Evolutionary conservation across 257 asterid genomes (phyloP), one percentile per base, ranked within the genome.

Genomic region (Eucommia ulmoides): DNA sequence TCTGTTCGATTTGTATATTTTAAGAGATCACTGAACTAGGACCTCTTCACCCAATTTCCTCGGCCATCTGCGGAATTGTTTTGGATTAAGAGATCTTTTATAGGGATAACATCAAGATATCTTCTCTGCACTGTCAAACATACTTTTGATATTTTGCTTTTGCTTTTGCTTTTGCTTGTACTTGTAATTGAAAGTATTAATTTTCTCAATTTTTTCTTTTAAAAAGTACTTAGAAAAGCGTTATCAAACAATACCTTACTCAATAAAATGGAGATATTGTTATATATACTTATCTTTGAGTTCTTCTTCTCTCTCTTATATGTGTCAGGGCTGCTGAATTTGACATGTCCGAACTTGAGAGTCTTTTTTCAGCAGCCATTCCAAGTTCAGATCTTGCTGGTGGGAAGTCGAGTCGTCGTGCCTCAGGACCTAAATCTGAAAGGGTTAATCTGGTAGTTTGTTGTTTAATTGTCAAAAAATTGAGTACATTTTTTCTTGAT

Each of bases 311-410:
- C 65, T 56, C 5, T 44, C 54, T 57, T 33, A 53, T 63, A 53
- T 60, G 60, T 61, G 42, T 42, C 61, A 87, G 94, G 79, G 82
- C 92, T 70, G 89, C 88, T 46, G 93, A 78, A 62, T 55, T 87
- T 52, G 87, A 87, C 74, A 61, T 83, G 79, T 59, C 87, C 56
- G 96, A 83, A 71, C 77, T 87, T 56, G 96, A 83, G 78, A 80
- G 73, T 65, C 86, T 87, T 60, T 87, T 87, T 74, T 77, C 94
- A 17, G 83, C 79, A 58, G n/a, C 59, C 49, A 60, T 64, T 44
- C 76, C 73, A 19, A 82, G 65, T 50, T 49, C 76, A 44, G 76
- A 62, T 65, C 75, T 48, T 33, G 74, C 66, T 3, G 53, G 51
- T 7, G 63, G 74, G 49, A 78, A 74, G 52, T 29, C 68, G 45